phyloP scores from a whole-genome alignment of 495 filamentous ascomycete genomes.

The Neurospora sp. region DNA sequence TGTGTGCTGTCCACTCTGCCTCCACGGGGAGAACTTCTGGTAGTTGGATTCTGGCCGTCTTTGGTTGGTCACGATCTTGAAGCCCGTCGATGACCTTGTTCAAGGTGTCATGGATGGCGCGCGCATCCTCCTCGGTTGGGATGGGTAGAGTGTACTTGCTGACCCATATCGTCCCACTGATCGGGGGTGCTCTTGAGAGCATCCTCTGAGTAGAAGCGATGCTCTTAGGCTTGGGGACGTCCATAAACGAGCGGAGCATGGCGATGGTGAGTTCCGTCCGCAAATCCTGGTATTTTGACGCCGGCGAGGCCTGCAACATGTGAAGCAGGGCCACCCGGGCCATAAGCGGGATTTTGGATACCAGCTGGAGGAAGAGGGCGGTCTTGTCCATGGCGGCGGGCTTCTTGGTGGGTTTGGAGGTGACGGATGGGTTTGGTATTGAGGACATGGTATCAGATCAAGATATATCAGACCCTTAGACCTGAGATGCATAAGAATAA shows the following conservation, averaged over 20 bases:
- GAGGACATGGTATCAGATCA: background rate
- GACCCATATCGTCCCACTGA: conserved; percentile 78
- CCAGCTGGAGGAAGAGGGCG: conserved; percentile 32
- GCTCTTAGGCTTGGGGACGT: conserved; percentile 27
- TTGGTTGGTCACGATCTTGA: conserved; percentile 24
- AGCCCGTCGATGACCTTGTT: conserved; percentile 58
- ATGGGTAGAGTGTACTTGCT: conserved; percentile 50
- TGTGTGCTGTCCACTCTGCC: conserved; percentile 82
- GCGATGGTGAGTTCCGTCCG: conserved; percentile 64
- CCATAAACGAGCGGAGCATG: conserved; percentile 55
- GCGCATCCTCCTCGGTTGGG: conserved; percentile 28
- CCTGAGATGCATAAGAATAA: background rate
- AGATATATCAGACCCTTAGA: background rate
- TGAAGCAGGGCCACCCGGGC: conserved; percentile 58
- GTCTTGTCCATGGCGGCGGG: conserved; percentile 15
- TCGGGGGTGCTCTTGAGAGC: conserved; percentile 49
- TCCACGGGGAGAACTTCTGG: conserved; percentile 47
- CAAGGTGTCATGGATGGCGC: conserved; percentile 46
- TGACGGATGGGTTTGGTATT: background rate
- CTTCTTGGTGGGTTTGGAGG: background rate
- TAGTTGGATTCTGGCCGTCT: conserved; percentile 31
- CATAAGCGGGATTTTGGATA: conserved; percentile 57
- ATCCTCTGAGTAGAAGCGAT: conserved; percentile 56
- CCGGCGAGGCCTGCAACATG: conserved; percentile 52
- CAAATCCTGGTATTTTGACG: conserved; percentile 66